Base-by-base conservation (phyloP, 805 yeast species). In the Lipomyces chichibuensis region DNA sequence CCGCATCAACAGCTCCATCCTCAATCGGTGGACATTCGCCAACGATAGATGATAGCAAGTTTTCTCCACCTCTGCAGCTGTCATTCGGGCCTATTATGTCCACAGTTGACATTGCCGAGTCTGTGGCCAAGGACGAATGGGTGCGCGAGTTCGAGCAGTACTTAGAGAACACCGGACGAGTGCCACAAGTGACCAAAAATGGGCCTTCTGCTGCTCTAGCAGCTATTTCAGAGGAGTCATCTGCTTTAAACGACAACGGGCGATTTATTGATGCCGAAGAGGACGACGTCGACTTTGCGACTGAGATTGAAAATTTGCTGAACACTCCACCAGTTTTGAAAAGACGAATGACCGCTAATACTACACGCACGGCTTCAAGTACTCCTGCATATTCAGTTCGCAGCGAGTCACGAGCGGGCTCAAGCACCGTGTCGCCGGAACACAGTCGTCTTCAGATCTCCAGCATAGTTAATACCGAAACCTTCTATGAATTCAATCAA, bases 201-300 rank as follows among this genome's bases (percentile, higher is more conserved):
- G 14, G 25, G 17, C 20, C 43, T 2, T 46, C 55, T 17, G 43
- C 37, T 2, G 59, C 13, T 2, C 17, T 37, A 14, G 27, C 20
- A 13, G 29, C 56, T 6, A 52, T 32, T 20, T 27, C 43, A 7
- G 54, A 37, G 51, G 29, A 5, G 29, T 43, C 49, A 43, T 23
- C 32, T n/a, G 17, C 32, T 3, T 7, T 17, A 5, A 57, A 32
- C n/a, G 46, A 53, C 6, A 60, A 55, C 5, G 57, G 37, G 11
- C 55, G 71, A n/a, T 67, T 67, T 43, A 14, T 56, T 9, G 69
- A 67, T 56, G 71, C 71, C 35, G 66, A 60, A n/a, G 67, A 66
- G 59, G 66, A 62, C 9, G 64, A 62, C 20, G 43, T 35, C 3
- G 46, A 59, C 11, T 57, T 65, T 37, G 71, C 71, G 3, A 51